Conservation (phyloP, 2,329 filamentous ascomycete species). For the Dactylellina parvicollis region DNA sequence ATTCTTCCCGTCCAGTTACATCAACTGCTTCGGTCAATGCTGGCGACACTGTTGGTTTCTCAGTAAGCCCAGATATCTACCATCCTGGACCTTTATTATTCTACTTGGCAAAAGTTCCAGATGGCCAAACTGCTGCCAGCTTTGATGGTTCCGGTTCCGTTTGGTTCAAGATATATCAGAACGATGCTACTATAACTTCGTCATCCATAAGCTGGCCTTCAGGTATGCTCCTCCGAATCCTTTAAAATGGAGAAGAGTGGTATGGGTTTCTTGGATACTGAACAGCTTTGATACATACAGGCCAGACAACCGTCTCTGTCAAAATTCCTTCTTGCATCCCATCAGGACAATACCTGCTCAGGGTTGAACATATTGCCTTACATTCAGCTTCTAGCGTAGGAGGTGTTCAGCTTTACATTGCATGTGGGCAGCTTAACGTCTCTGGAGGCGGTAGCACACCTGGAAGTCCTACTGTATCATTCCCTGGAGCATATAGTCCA, state of each 20-base stretch:
- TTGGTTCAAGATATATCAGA: constrained; percentile 62
- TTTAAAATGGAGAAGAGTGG: neutral
- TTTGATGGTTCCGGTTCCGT: constrained; percentile 61
- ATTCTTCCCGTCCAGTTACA: constrained; percentile 60
- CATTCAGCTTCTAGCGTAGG: constrained; percentile 61
- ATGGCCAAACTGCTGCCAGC: constrained; percentile 54
- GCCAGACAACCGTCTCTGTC: constrained; percentile 59
- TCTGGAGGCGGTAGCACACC: constrained; percentile 61
- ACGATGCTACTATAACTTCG: constrained; percentile 58
- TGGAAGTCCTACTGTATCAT: constrained; percentile 61
- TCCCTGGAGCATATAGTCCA: constrained; percentile 59
- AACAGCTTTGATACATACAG: neutral
- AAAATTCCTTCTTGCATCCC: constrained; percentile 62
- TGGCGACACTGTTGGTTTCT: constrained; percentile 59
- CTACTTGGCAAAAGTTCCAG: constrained; percentile 61
- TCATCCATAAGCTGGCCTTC: constrained; percentile 53
- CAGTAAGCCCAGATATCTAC: constrained; percentile 58
- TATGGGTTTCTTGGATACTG: neutral
- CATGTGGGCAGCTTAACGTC: constrained; percentile 64
- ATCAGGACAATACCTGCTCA: constrained; percentile 63
- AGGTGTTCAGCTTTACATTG: constrained; percentile 64
- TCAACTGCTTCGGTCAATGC: constrained; percentile 61
- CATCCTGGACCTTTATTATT: constrained; percentile 63
- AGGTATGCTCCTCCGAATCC: constrained; percentile 7
- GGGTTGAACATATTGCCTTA: constrained; percentile 65